Evolutionary conservation across 257 asterid species (phyloP), one percentile per base, ranked within the genome.

Genomic region (Nicotiana obtusifolia): DNA sequence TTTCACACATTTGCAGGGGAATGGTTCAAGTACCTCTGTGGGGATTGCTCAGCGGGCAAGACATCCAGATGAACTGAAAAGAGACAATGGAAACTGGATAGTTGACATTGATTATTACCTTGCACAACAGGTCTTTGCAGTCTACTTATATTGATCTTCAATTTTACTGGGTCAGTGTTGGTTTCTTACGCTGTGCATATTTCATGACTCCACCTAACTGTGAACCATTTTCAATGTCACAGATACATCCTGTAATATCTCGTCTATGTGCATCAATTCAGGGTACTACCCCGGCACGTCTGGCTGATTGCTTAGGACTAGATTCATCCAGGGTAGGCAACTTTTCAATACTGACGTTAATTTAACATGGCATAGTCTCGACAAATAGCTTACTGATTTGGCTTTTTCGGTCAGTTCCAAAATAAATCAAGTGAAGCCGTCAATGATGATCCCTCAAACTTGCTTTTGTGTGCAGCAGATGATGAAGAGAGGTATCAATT

Each of bases 31-130:
- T 81, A 71, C 88, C 84, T 89, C 97, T 24, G 86, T 81, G 10
- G 99, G 99, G 65, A 96, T 96, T 86, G 94, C 99, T 82, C 98
- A 90, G 87, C 95, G 99, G 77, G 99, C 99, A 76, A 96, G 97
- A 77, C 99, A 96, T 89, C 98, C 99, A 16, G 98, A 94, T 84
- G 99, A 96, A 86, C 91, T 96, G 87, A 94, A 88, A 85, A 89
- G 59, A 71, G 95, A 92, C 89, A 91, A 89, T 73, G 93, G 81
- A 60, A 93, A 85, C 82, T 96, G 98, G 98, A 93, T 92, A 31
- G 83, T 96, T 85, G 99, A 96, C 90, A 92, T 96, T 83, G 97
- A 94, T 66, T 96, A 96, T 85, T 96, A 96, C 90, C 97, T 96
- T 62, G 97, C 98, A 16, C 98, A 96, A 80, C 99, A 95, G 99